Conservation (phyloP, 2,329 filamentous ascomycete genomes). For the Phialophora macrospora region DNA sequence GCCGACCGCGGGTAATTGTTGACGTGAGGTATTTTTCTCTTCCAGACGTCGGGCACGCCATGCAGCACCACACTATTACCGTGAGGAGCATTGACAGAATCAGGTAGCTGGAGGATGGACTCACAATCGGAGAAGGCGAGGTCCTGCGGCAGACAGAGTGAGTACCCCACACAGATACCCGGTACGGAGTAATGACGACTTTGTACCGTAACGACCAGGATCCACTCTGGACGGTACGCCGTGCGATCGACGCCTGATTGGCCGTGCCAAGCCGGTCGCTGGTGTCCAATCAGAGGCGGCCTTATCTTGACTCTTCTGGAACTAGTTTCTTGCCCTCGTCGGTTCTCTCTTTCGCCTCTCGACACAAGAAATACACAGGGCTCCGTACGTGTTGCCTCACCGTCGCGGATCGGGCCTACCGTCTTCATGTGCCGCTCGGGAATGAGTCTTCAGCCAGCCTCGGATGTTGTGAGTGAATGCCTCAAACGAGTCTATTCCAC, state of each 20-base stretch:
- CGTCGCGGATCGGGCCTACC: not conserved
- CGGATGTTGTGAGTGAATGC: not conserved
- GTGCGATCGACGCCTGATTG: not conserved
- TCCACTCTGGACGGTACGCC: not conserved
- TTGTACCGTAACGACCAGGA: too few relatives aligned
- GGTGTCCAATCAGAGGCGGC: not conserved
- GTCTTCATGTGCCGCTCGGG: not conserved
- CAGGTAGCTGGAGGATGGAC: too few relatives aligned
- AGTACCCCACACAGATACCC: not conserved
- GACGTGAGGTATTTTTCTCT: not conserved
- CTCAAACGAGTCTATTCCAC: not conserved
- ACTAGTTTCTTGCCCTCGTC: not conserved
- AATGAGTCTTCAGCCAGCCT: not conserved
- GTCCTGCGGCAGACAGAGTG: not conserved
- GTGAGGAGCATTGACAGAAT: too few relatives aligned
- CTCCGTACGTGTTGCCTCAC: not conserved
- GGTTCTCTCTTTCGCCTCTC: not conserved
- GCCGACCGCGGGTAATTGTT: not conserved
- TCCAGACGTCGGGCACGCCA: not conserved
- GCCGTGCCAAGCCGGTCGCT: not conserved
- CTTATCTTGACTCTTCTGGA: not conserved
- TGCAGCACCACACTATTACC: not conserved
- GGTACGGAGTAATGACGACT: not conserved
- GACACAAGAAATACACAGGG: too few relatives aligned
- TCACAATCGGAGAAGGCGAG: not conserved